phyloP scores from a whole-genome alignment of 768 basidiomycete genomes.

The Tulasnella calospora region DNA sequence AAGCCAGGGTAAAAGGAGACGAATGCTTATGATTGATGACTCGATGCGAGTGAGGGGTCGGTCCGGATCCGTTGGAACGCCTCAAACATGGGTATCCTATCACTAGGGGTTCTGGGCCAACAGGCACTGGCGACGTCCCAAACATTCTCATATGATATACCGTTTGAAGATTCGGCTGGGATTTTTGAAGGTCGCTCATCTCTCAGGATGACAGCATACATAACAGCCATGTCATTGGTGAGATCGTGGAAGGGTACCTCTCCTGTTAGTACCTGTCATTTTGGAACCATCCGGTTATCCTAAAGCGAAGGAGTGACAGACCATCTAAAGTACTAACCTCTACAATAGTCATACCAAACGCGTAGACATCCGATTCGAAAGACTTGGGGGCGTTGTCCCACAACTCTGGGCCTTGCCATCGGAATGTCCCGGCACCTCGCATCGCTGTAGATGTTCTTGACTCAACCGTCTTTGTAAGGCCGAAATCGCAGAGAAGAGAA shows the following conservation, averaged over 20 bases:
- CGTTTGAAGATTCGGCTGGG: neutral
- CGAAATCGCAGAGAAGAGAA: neutral
- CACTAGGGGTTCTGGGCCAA: neutral
- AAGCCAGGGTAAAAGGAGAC: no score
- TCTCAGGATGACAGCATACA: neutral
- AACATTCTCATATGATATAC: neutral
- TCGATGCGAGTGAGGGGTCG: no score
- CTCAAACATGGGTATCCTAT: neutral
- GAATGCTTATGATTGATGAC: no score
- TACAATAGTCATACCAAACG: constrained; percentile 19
- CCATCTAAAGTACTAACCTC: neutral
- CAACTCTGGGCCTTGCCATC: constrained; percentile 1
- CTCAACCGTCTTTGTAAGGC: neutral
- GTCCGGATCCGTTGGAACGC: no score
- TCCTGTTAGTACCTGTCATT: constrained; percentile 4
- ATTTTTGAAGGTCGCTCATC: neutral
- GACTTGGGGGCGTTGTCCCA: neutral
- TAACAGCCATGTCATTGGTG: neutral
- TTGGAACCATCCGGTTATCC: no score
- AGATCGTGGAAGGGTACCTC: neutral
- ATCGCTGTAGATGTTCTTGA: constrained; percentile 2
- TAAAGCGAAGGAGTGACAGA: no score
- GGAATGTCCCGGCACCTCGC: constrained; percentile 9
- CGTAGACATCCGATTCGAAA: constrained; percentile 8
- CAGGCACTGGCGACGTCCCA: neutral